phyloP scores from a whole-genome alignment of 768 basidiomycete genomes.

The Hygrophoropsis aurantiaca region DNA sequence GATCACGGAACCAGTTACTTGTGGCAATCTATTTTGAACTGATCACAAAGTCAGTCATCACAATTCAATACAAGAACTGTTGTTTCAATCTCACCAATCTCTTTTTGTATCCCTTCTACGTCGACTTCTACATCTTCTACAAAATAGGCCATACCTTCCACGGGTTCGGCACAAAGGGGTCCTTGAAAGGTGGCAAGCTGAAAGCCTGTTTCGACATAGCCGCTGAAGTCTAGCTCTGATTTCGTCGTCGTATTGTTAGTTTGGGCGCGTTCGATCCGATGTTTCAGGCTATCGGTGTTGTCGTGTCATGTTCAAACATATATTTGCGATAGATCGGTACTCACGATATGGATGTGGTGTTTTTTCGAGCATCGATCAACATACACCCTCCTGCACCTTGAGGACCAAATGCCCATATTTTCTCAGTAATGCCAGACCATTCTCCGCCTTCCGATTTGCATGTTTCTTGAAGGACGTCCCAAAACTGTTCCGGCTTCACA shows the following conservation, averaged over 20 bases:
- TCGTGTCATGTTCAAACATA: constrained; percentile 5
- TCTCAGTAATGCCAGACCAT: constrained; percentile 72
- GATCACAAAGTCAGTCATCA: constrained; percentile 13
- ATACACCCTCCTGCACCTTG: constrained; percentile 84
- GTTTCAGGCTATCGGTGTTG: constrained; percentile 44
- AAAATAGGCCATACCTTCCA: constrained; percentile 90
- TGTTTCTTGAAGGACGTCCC: constrained; percentile 63
- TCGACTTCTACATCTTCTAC: constrained; percentile 76
- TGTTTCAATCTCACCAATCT: constrained; percentile 52
- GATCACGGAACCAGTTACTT: constrained; percentile 88
- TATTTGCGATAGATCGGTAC: constrained; percentile 27
- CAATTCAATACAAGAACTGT: not conserved
- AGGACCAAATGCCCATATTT: constrained; percentile 91
- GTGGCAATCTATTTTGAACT: constrained; percentile 81
- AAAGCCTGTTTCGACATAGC: constrained; percentile 88
- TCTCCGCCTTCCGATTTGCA: constrained; percentile 71
- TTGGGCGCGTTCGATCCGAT: constrained; percentile 42
- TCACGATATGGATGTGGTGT: constrained; percentile 51
- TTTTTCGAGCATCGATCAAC: constrained; percentile 70
- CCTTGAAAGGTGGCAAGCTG: constrained; percentile 94
- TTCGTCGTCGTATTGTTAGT: constrained; percentile 32
- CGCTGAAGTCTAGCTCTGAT: constrained; percentile 62
- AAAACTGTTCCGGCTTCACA: constrained; percentile 76
- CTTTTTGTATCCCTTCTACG: constrained; percentile 54
- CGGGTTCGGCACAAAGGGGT: constrained; percentile 91